phyloP scores from a whole-genome alignment of 371 early-diverging fungal species.

The Mortierella sp. region DNA sequence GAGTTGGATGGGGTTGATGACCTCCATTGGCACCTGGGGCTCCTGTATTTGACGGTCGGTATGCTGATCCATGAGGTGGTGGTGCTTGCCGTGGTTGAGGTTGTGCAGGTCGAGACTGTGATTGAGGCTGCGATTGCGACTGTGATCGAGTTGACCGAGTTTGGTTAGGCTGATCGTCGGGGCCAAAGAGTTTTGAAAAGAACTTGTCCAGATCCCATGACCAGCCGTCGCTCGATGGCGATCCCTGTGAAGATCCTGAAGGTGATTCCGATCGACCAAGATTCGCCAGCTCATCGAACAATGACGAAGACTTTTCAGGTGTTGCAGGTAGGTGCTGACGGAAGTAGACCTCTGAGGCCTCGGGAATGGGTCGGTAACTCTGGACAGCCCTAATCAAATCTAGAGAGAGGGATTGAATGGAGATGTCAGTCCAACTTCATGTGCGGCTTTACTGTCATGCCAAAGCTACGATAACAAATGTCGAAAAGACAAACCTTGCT shows the following conservation, averaged over 20 bases:
- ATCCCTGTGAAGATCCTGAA: constrained; percentile 32
- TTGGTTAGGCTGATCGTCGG: constrained; percentile 21
- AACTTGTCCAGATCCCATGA: constrained; percentile 50
- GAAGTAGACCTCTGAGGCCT: constrained; percentile 49
- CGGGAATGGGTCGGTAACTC: constrained; percentile 51
- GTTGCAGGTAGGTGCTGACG: constrained; percentile 34
- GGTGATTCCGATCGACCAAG: constrained; percentile 34
- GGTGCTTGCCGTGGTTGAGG: constrained; percentile 7
- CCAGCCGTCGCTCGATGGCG: constrained; percentile 35
- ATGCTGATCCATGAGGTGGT: constrained; percentile 6
- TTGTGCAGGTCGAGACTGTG: neutral
- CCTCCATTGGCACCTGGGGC: constrained; percentile 4
- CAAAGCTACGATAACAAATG: neutral
- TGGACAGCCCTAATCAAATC: constrained; percentile 49
- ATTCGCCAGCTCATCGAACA: constrained; percentile 31
- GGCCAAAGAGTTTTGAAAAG: constrained; percentile 41
- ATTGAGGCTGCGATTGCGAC: constrained; percentile 26
- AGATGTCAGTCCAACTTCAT: neutral
- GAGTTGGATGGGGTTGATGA: neutral
- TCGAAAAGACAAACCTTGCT: constrained; percentile 37
- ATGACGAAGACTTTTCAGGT: constrained; percentile 24
- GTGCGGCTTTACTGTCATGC: neutral
- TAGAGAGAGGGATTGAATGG: neutral
- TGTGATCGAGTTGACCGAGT: constrained; percentile 17
- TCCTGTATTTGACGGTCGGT: constrained; percentile 16